Conservation (phyloP, 1,284 basidiomycete genomes). For the Leucoagaricus sp. region DNA sequence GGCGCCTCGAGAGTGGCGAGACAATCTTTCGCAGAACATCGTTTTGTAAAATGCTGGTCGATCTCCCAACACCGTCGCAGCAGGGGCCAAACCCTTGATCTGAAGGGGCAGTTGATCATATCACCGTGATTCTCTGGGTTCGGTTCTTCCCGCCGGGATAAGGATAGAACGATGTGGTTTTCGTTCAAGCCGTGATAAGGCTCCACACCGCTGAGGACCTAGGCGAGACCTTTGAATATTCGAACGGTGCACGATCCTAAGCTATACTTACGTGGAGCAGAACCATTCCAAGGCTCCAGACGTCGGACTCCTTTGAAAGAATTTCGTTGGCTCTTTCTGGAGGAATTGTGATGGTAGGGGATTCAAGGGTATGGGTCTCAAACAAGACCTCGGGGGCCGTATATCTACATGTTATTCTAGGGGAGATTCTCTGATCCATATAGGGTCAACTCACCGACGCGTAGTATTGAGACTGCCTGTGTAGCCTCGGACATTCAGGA, state of each 20-base stretch:
- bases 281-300: constrained; percentile 8
- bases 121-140: background rate
- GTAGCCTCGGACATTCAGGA: background rate
- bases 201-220: background rate
- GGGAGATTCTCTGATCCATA: too few relatives aligned
- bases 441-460: background rate
- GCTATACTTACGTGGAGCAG: background rate
- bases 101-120: background rate
- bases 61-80: background rate
- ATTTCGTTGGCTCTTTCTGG: background rate
- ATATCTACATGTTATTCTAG: background rate
- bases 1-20: background rate
- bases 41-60: background rate
- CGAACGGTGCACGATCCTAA: background rate
- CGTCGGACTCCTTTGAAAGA: background rate
- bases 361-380: background rate
- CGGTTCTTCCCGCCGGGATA: background rate
- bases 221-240: background rate
- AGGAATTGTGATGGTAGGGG: background rate
- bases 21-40: background rate
- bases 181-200: background rate
- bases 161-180: background rate
- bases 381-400: constrained; percentile 5
- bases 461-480: constrained; percentile 1
- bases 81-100: background rate